A percentile compares a stretch with the other conserved stretches of the same genome.
Conservation (phyloP, 1,139 yeast genomes). For the Blastobotrys malaysiensis region DNA sequence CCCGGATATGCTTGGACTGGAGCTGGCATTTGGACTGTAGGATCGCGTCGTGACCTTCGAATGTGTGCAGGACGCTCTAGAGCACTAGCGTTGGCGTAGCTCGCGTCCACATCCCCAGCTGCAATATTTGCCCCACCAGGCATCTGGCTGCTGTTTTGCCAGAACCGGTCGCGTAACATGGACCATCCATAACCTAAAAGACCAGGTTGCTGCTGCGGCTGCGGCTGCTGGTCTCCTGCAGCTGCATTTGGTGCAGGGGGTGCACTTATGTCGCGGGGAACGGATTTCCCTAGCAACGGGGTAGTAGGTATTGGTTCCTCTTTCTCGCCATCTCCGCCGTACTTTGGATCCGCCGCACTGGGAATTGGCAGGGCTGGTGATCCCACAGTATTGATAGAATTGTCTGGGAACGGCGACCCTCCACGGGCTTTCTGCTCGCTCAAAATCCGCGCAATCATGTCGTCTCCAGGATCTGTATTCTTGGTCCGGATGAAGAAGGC, state of each 20-base stretch:
- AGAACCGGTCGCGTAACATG: neutral
- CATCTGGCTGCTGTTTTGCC: neutral
- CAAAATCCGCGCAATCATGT: conserved; percentile 5
- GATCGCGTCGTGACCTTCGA: conserved; percentile 1
- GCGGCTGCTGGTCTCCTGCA: neutral
- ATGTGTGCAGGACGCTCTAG: conserved; percentile 1
- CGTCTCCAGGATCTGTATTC: neutral
- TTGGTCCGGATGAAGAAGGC: conserved; percentile 4
- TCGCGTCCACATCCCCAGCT: neutral
- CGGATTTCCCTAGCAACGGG: neutral
- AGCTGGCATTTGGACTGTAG: neutral
- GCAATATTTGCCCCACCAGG: neutral
- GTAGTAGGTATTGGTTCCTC: neutral
- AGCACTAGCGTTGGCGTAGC: neutral
- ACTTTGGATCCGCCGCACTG: neutral
- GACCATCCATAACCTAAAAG: neutral
- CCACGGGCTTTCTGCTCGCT: neutral
- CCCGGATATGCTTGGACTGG: conserved; percentile 1
- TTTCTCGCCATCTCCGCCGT: neutral
- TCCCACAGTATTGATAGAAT: conserved; percentile 1
- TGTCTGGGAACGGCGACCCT: neutral
- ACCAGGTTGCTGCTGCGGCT: neutral
- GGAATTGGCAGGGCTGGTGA: neutral
- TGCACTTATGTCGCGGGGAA: neutral
- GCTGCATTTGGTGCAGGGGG: neutral